phyloP scores from a whole-genome alignment of 805 yeast species.

The Pichia rugopelliculosa region DNA sequence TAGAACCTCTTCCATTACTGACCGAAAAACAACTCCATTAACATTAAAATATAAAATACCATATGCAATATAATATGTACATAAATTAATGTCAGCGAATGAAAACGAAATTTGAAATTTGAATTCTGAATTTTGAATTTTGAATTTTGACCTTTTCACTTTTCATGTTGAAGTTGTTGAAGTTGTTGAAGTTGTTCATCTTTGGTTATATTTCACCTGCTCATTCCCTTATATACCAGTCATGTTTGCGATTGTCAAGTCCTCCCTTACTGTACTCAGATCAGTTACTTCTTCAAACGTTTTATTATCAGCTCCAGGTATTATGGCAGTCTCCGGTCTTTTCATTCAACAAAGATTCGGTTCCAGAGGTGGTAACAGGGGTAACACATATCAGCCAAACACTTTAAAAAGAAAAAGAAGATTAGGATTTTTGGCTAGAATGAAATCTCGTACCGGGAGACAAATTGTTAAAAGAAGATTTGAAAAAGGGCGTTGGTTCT shows the following conservation, averaged over 20 bases:
- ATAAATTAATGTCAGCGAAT: background rate
- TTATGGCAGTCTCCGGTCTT: slow-evolving; percentile 4
- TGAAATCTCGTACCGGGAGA: slow-evolving; percentile 66
- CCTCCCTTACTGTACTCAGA: background rate
- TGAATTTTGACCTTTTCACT: too few species aligned
- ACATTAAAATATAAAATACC: too few species aligned
- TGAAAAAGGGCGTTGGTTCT: slow-evolving; percentile 89
- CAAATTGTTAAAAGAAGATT: slow-evolving; percentile 70
- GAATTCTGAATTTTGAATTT: too few species aligned
- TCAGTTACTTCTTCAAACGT: background rate
- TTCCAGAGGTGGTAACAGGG: slow-evolving; percentile 70
- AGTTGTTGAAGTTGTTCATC: background rate
- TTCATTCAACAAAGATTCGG: slow-evolving; percentile 24
- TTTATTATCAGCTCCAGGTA: slow-evolving; percentile 6
- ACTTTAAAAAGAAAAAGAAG: slow-evolving; percentile 85
- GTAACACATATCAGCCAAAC: slow-evolving; percentile 92
- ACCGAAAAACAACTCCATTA: too few species aligned
- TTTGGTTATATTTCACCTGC: background rate
- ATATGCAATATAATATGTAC: too few species aligned
- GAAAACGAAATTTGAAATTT: background rate
- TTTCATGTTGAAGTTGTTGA: background rate
- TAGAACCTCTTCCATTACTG: too few species aligned
- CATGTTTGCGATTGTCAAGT: slow-evolving; percentile 4
- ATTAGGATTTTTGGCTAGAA: slow-evolving; percentile 82
- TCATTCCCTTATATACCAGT: background rate